These are phyloP conservation scores for Verticillium klebahnii DNA, from an alignment of 2,329 filamentous ascomycete species.

Conservation along the genomic window DNA sequence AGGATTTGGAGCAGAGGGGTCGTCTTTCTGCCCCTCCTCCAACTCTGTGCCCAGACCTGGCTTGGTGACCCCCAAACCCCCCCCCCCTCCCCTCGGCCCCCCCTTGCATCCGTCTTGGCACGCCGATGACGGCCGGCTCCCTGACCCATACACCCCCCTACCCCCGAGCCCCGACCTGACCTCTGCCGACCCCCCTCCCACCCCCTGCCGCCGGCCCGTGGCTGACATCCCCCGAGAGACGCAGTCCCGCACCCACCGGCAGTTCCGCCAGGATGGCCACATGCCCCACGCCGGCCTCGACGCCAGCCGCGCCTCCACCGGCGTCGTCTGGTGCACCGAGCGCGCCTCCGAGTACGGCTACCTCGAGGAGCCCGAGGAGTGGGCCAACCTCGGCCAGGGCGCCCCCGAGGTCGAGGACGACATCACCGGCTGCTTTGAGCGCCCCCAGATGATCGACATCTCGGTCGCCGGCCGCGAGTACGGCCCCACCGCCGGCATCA, in stretches of 20 bases:
- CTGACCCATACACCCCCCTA: conserved; percentile 54
- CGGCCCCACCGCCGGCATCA: conserved; percentile 90
- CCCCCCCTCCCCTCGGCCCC: neutral
- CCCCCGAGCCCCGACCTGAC: conserved; percentile 19
- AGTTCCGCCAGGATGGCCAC: conserved; percentile 86
- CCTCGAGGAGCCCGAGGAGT: conserved; percentile 71
- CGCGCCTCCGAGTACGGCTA: conserved; percentile 86
- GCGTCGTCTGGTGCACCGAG: conserved; percentile 90
- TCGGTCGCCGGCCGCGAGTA: conserved; percentile 80
- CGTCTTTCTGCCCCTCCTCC: neutral
- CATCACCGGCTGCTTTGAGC: conserved; percentile 82
- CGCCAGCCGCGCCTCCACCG: conserved; percentile 80
- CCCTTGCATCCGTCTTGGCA: conserved; percentile 19
- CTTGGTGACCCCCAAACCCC: neutral
- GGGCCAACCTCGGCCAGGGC: conserved; percentile 93
- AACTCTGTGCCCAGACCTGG: neutral
- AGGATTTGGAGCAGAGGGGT: neutral
- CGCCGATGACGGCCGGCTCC: conserved; percentile 43
- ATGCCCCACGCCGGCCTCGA: conserved; percentile 88
- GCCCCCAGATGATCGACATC: conserved; percentile 75
- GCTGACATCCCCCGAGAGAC: conserved; percentile 53
- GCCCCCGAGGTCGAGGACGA: conserved; percentile 92
- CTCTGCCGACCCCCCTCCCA: conserved; percentile 49
- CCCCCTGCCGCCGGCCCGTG: conserved; percentile 42
- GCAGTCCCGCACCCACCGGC: conserved; percentile 77